Evolutionary conservation across 139 green algal species (phyloP), one percentile per base, ranked within the genome.

Genomic region (Ostreobium quekettii): DNA sequence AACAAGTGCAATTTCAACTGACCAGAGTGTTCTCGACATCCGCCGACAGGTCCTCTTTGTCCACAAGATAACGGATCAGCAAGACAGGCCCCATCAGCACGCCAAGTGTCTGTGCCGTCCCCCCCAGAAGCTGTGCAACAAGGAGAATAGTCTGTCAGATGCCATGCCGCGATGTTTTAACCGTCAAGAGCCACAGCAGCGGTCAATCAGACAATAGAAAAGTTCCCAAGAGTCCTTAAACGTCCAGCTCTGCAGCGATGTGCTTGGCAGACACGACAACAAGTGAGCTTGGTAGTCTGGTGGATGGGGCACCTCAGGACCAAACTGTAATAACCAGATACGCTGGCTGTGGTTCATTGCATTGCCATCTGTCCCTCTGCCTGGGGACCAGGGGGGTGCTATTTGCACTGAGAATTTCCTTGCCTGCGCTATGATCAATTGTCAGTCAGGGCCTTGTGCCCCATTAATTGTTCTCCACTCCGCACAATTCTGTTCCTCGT

Each of bases 41-140:
- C 28, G 68, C 72, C 49, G 22, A 29, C 8, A 60, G 48, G 19
- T 76, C 71, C 38, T 71, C 60, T 15, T 72, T 67, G 36, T 82
- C 82, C 48, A 77, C 47, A 1, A 74, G 26, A 48, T 81, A 88
- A 30, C 78, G 74, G 11, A 81, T 28, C 7, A 47, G 70, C 28
- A 83, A 63, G 66, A 77, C 72, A 36, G 82, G 80, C 63, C 71
- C 32, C 36, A 71, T 57, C 28, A 85, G 33, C 30, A 90, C 57
- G 32, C 82, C 84, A 22, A 90, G 2, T 4, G 86, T 65, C 74
- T 90, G 76, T 30, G 86, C 48, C 6, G 82, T 80, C 67, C 82
- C 86, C 60, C 82, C 82, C 36, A 90, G 72, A 22, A 90, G 66
- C 76, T 85, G 72, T 24, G 64, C 26, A 31, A n/a, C n/a, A n/a